Conservation (phyloP, 1,284 basidiomycete genomes). For the Ustilago xerochloae region DNA sequence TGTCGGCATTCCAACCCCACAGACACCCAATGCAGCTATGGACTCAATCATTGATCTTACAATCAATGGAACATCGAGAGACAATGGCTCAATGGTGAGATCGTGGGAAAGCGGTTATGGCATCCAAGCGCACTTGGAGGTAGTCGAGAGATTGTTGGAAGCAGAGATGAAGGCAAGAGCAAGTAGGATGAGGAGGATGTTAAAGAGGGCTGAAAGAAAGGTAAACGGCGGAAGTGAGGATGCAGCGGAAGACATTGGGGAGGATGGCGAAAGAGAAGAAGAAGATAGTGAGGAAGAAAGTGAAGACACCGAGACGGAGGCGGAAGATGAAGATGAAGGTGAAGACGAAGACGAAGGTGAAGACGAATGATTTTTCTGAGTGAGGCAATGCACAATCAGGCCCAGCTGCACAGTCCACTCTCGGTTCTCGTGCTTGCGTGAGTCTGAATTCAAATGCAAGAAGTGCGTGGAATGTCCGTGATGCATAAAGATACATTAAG, state of each 20-base stretch:
- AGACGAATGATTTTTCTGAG: neutral
- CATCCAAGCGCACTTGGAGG: constrained; percentile 36
- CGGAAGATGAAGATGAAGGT: neutral
- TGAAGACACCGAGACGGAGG: neutral
- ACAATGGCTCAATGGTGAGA: constrained; percentile 2
- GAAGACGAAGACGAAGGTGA: neutral
- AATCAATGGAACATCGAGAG: constrained; percentile 4
- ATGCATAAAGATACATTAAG: neutral
- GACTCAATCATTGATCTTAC: constrained; percentile 6
- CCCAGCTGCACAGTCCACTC: too few relatives aligned
- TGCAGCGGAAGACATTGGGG: neutral
- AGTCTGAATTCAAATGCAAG: too few relatives aligned
- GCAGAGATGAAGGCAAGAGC: constrained; percentile 6
- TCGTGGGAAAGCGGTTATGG: constrained; percentile 26
- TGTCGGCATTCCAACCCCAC: constrained; percentile 27
- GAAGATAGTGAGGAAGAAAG: neutral
- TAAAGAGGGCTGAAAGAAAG: constrained; percentile 1
- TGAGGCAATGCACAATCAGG: neutral
- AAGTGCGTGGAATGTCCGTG: too few relatives aligned
- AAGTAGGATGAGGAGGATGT: constrained; percentile 6
- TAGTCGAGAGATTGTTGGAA: constrained; percentile 30
- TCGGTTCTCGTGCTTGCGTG: too few relatives aligned
- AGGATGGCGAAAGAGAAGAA: neutral
- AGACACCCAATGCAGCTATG: constrained; percentile 11
- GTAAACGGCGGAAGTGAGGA: constrained; percentile 1